phyloP scores from a whole-genome alignment of 139 green algal genomes.

The Chlorella sp. region DNA sequence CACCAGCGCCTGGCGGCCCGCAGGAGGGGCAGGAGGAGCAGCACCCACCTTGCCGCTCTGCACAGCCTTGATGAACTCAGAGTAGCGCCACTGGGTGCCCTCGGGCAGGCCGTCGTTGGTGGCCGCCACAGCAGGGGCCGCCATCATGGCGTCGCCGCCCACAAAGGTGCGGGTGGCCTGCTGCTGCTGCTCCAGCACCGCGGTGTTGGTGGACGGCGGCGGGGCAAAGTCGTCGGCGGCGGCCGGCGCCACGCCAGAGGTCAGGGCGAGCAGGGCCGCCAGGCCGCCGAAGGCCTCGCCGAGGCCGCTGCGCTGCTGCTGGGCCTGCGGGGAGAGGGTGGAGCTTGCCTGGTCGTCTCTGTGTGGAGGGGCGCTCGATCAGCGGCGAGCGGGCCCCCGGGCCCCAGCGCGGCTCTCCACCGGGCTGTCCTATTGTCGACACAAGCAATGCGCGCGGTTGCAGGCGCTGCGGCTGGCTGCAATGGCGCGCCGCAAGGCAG shows the following conservation, averaged over 20 bases:
- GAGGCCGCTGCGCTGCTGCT: slow-evolving; percentile 36
- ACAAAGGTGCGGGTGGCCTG: slow-evolving; percentile 34
- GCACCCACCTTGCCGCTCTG: slow-evolving; percentile 36
- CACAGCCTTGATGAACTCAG: slow-evolving; percentile 97
- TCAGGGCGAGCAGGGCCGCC: slow-evolving; percentile 67
- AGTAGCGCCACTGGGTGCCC: slow-evolving; percentile 98
- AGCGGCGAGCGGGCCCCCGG: no score
- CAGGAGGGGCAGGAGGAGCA: no score
- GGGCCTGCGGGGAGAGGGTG: neutral
- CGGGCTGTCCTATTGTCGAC: neutral
- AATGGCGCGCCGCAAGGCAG: neutral
- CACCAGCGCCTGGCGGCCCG: no score
- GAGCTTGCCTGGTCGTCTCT: no score
- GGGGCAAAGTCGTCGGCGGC: slow-evolving; percentile 61
- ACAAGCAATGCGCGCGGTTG: neutral
- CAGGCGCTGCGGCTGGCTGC: neutral
- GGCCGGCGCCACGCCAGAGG: slow-evolving; percentile 27
- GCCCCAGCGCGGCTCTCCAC: neutral
- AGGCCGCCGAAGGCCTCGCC: slow-evolving; percentile 49
- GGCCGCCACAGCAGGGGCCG: slow-evolving; percentile 52
- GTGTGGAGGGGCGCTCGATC: no score
- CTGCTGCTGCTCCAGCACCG: slow-evolving; percentile 36
- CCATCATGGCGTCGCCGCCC: slow-evolving; percentile 20
- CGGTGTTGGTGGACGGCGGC: slow-evolving; percentile 51
- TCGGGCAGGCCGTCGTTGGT: slow-evolving; percentile 83